Evolutionary conservation across 2,329 filamentous ascomycete species (phyloP), one percentile per base, ranked within the genome.

Genomic region (Orbilia oligospora): DNA sequence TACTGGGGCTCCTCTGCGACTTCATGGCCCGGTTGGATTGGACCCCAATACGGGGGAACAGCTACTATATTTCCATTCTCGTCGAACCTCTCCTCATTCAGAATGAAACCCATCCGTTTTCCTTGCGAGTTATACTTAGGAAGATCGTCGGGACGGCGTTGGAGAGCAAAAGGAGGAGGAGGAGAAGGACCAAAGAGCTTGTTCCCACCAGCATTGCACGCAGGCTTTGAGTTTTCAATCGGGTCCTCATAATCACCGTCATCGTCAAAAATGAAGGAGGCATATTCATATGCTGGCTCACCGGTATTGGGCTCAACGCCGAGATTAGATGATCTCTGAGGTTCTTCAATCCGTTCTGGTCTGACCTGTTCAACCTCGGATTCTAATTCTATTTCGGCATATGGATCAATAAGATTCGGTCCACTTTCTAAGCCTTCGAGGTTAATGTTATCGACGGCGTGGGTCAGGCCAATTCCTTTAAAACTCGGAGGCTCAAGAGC

Each of bases 201-300:
- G 14, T 44, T 44, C 38, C 38, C 38, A 16, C 14, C 38, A 16
- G 44, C 6, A 14, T 36, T 56, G 18, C 18, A 24, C 5, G 24
- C 46, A 4, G 48, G 22, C 14, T 22, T 48, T 3, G n/a, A 16
- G 46, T 12, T 36, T 36, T 48, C 27, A n/a, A 16, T 20, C 22
- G 20, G 33, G 4, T 16, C 5, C 30, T 22, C 30, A 33, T n/a
- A n/a, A n/a, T 55, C 20, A 6, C 69, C 55, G n/a, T 41, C 18
- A 8, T 41, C n/a, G 20, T 69, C 71, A 44, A 56, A 27, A 24
- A 20, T 56, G 33, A 75, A 75, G 41, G 55, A 44, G 16, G 71
- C 71, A 75, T 75, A 75, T 70, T 70, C 51, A n/a, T 44, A 66
- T 66, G 51, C 33, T 53, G 33, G 33, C 70, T 73, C 53, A 73